Conservation (phyloP, 768 basidiomycete genomes). For the Boletus speciosus region DNA sequence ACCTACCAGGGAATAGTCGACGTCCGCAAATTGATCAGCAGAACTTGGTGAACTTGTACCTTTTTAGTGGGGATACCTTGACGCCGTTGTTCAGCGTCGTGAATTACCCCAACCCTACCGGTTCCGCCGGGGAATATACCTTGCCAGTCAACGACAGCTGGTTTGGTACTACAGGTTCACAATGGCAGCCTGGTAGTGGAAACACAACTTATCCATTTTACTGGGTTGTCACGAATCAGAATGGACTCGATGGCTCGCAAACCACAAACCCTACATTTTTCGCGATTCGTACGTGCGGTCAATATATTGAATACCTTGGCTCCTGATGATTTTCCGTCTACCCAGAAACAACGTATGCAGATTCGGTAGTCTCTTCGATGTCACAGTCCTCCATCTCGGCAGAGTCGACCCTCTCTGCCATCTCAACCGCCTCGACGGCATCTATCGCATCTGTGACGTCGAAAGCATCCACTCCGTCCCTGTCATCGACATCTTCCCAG, state of each 20-base stretch:
- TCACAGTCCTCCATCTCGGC: slow-evolving; percentile 41
- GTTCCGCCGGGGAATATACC: slow-evolving; percentile 49
- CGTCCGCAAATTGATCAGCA: slow-evolving; percentile 62
- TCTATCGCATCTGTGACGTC: slow-evolving; percentile 36
- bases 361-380: slow-evolving; percentile 60
- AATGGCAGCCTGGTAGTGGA: slow-evolving; percentile 41
- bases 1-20: slow-evolving; percentile 64
- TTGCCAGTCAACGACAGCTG: slow-evolving; percentile 70
- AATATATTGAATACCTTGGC: background rate
- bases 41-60: slow-evolving; percentile 69
- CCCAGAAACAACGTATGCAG: slow-evolving; percentile 72
- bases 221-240: slow-evolving; percentile 71
- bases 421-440: slow-evolving; percentile 38
- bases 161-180: slow-evolving; percentile 56
- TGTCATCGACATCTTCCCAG: slow-evolving; percentile 16
- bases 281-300: slow-evolving; percentile 68
- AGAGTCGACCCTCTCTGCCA: slow-evolving; percentile 20
- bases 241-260: slow-evolving; percentile 54
- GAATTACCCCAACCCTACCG: slow-evolving; percentile 52
- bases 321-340: slow-evolving; percentile 9
- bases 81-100: slow-evolving; percentile 41
- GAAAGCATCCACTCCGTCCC: slow-evolving; percentile 31
- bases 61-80: slow-evolving; percentile 70
- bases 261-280: slow-evolving; percentile 69
- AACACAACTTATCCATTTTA: slow-evolving; percentile 68